Conservation (phyloP, 495 filamentous ascomycete genomes). For the Aspergillus bridgeri region DNA sequence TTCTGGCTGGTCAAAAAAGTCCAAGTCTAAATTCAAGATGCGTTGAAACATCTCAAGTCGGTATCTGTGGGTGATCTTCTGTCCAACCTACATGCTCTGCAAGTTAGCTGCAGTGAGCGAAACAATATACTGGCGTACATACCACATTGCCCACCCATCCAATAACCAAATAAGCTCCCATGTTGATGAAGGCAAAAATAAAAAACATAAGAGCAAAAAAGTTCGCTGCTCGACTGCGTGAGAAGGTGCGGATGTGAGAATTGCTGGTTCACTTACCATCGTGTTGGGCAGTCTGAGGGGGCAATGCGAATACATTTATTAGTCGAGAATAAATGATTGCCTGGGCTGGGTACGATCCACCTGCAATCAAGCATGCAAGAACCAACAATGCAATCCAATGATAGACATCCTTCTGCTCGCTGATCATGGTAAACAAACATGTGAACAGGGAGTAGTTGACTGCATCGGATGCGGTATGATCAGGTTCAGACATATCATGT, state of each 20-base stretch:
- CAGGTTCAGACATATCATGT: conserved; percentile 34
- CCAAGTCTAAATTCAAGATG: conserved; percentile 45
- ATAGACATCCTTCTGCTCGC: background rate
- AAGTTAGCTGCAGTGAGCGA: too few relatives aligned
- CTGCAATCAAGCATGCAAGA: background rate
- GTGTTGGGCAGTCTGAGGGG: too few relatives aligned
- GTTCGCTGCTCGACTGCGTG: conserved; percentile 10
- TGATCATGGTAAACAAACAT: background rate
- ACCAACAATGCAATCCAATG: background rate
- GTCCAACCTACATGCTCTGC: too few relatives aligned
- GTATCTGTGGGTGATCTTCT: conserved; percentile 35
- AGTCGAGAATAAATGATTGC: background rate
- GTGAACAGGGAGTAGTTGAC: too few relatives aligned
- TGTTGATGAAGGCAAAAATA: conserved; percentile 44
- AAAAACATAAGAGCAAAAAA: conserved; percentile 56
- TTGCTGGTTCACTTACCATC: too few relatives aligned
- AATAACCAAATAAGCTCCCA: conserved; percentile 35
- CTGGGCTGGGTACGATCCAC: background rate
- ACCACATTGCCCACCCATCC: conserved; percentile 16
- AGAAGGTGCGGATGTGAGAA: background rate
- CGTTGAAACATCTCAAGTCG: conserved; percentile 45
- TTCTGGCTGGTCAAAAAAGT: conserved; percentile 44
- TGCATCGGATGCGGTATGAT: too few relatives aligned
- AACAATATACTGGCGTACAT: too few relatives aligned
- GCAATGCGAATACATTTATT: background rate